Percentiles rank a stretch among this genome's conserved stretches.
These are phyloP conservation scores for Neurospora cerealis DNA, from an alignment of 495 filamentous ascomycete species.

Conservation along the genomic window DNA sequence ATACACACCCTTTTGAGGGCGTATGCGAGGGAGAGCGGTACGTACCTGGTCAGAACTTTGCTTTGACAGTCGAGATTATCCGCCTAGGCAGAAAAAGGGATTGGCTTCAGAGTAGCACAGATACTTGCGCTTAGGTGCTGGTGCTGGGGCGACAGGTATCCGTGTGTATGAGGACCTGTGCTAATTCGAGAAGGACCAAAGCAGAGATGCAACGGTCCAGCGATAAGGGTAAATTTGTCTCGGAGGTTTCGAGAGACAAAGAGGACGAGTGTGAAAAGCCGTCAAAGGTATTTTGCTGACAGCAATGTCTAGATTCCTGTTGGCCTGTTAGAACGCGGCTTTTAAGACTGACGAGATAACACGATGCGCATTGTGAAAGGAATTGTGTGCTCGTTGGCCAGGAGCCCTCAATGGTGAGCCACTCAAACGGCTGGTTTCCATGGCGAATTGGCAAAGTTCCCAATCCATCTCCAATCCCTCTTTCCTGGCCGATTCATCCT, in stretches of 20 bases:
- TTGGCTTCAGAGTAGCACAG: neutral
- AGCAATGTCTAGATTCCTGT: neutral
- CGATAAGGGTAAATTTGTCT: conserved; percentile 12
- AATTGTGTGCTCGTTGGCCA: neutral
- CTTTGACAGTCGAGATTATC: neutral
- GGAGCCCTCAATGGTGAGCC: neutral
- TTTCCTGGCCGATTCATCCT: neutral
- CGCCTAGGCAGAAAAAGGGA: neutral
- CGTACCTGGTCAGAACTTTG: neutral
- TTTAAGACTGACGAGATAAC: neutral
- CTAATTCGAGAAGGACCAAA: neutral
- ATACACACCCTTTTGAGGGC: neutral
- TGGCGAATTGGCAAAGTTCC: neutral
- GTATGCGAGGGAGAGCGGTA: neutral
- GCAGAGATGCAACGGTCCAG: conserved; percentile 4
- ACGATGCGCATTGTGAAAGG: neutral
- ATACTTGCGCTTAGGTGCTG: neutral
- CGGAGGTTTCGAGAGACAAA: conserved; percentile 3
- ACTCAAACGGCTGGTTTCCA: neutral
- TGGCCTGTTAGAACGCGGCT: neutral
- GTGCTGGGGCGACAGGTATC: neutral
- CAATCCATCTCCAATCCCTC: neutral
- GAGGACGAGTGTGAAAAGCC: neutral
- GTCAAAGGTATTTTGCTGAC: conserved; percentile 1
- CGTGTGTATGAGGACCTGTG: neutral